Conservation (phyloP, 768 basidiomycete genomes). For the Imleria badia region DNA sequence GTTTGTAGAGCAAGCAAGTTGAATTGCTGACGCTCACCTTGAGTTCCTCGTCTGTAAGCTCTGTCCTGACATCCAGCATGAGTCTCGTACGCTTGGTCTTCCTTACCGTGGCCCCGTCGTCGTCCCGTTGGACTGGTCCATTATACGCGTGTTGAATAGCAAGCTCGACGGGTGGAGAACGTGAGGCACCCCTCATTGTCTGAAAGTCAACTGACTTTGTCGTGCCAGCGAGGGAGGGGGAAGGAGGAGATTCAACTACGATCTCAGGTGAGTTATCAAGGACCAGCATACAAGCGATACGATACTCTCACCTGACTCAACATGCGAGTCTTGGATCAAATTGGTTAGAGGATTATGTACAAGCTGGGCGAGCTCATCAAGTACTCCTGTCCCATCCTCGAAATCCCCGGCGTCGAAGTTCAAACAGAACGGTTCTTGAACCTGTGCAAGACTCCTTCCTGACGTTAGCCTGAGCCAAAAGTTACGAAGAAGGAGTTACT, state of each 20-base stretch:
- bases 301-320: constrained; percentile 8
- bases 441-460: constrained; percentile 13
- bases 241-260: constrained; percentile 4
- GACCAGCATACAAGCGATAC: neutral
- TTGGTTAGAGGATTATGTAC: neutral
- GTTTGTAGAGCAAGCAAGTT: neutral
- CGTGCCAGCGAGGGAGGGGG: constrained; percentile 1
- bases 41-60: constrained; percentile 80
- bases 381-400: constrained; percentile 24
- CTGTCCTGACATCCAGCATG: constrained; percentile 70
- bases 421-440: constrained; percentile 19
- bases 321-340: neutral
- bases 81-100: constrained; percentile 55
- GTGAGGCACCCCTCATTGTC: neutral
- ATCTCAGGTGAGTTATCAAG: neutral
- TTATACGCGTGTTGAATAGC: neutral
- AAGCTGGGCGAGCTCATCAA: neutral
- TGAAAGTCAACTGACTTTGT: constrained; percentile 8
- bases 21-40: constrained; percentile 44
- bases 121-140: neutral
- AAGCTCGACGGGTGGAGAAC: constrained; percentile 3
- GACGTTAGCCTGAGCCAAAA: constrained; percentile 10
- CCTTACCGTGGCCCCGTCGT: constrained; percentile 9
- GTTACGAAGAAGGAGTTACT: constrained; percentile 11
- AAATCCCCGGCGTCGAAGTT: constrained; percentile 17